Evolutionary conservation across 2,329 filamentous ascomycete species (phyloP).

Genomic region (Phyllosticta citriasiana): DNA sequence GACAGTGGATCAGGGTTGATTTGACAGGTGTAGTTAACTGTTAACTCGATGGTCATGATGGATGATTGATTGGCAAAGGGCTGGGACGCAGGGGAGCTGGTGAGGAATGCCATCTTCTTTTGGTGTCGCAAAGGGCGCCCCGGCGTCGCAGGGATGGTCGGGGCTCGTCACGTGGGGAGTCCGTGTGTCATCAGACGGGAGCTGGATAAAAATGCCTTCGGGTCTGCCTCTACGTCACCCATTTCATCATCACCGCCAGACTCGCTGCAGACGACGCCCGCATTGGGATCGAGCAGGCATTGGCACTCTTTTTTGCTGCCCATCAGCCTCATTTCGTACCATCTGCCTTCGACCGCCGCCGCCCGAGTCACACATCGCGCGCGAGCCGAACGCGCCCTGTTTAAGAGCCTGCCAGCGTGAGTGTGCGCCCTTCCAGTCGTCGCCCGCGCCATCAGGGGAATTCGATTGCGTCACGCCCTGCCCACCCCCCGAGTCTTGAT

Average conservation of each 20-base stretch:
- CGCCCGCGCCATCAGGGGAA: conserved; percentile 9
- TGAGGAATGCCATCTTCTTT: not conserved
- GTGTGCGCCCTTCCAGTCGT: conserved; percentile 4
- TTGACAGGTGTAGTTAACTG: not conserved
- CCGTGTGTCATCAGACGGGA: conserved; percentile 5
- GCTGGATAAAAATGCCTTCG: conserved; percentile 10
- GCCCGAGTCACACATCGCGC: conserved; percentile 4
- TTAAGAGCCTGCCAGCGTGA: conserved; percentile 1
- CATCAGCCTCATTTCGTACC: conserved; percentile 10
- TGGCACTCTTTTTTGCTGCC: conserved; percentile 5
- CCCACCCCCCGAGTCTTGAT: conserved; percentile 6
- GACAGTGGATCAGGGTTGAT: not conserved
- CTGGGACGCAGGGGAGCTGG: not conserved
- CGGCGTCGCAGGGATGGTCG: not conserved
- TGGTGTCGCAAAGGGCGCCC: not conserved
- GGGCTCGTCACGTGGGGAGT: conserved; percentile 1
- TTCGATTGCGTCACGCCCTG: conserved; percentile 7
- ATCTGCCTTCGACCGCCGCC: conserved; percentile 1
- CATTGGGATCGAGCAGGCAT: conserved; percentile 10
- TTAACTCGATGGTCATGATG: not conserved
- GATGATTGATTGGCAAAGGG: not conserved
- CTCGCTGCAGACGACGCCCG: conserved; percentile 9
- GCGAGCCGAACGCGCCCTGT: conserved; percentile 1
- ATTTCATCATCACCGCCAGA: conserved; percentile 10
- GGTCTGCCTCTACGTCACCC: conserved; percentile 10